Evolutionary conservation across 2,329 filamentous ascomycete species (phyloP).

Genomic region (Colletotrichum endophyticum): DNA sequence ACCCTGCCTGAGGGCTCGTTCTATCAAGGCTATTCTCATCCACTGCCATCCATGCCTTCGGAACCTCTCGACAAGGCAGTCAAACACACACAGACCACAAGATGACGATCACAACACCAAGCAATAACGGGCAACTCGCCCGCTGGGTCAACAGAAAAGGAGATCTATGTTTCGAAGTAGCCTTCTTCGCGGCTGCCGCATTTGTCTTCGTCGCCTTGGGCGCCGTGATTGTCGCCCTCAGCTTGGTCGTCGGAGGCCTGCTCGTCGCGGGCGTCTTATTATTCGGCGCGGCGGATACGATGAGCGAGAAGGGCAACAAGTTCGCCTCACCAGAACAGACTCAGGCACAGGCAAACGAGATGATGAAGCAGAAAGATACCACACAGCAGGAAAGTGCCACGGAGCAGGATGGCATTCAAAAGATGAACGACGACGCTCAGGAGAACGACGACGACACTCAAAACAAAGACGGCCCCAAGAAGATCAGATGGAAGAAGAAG

Average conservation of each 20-base stretch:
- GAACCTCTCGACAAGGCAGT: not conserved
- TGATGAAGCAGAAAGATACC: not conserved
- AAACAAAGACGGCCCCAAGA: not conserved
- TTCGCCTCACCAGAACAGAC: not conserved
- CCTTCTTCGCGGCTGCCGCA: not conserved
- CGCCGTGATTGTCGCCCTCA: not conserved
- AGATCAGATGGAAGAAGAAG: not conserved
- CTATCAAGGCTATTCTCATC: not conserved
- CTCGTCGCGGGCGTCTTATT: not conserved
- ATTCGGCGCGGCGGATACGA: not conserved
- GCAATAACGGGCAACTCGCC: not conserved
- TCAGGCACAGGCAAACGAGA: not conserved
- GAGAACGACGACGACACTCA: no score
- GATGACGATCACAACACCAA: not conserved
- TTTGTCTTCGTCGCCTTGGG: not conserved
- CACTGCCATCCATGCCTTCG: rapidly evolving
- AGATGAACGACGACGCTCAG: no score
- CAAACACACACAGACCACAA: not conserved
- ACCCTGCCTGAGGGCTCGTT: rapidly evolving
- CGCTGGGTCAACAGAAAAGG: not conserved
- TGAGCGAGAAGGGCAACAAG: not conserved
- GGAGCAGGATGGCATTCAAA: not conserved
- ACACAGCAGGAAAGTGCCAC: not conserved
- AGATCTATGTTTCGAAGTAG: not conserved
- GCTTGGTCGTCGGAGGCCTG: not conserved